Base-by-base conservation (phyloP, 2,329 filamentous ascomycete species). In the Niveomyces coronatus region DNA sequence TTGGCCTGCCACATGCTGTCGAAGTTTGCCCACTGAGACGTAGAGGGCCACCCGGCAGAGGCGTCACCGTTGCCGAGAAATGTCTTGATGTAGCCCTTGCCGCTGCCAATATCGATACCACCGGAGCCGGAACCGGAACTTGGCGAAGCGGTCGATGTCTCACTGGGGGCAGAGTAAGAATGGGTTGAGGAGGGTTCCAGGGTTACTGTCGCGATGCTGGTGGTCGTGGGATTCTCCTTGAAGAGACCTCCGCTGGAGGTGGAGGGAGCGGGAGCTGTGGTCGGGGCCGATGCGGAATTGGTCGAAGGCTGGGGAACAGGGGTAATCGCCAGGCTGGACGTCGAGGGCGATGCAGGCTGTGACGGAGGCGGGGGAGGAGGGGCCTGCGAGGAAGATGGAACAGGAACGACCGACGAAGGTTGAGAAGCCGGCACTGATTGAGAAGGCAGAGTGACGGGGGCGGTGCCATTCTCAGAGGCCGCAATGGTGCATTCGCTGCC, bases 31-130 rank as follows among this genome's bases (percentile, higher is more conserved):
- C 56, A 60, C 22, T 46, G 31, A 33, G 40, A 28, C 19, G 44
- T 32, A 3, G 42, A 27, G 5, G 56, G 56, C 56, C 56, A 60
- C 22, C 53, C 54, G 9, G 47, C 49, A 3, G 42, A 43, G 27
- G 45, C 35, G 16, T 45, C 49, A 18, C 56, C 56, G 16, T 51
- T 48, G 10, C 53, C 55, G n/a, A 41, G 44, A 38, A 56, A 56
- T 35, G 29, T 20, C 30, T 41, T 41, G 22, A 50, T 45, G 17
- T 40, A 49, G 40, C 54, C 54, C 3, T 32, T 28, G 41, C 57
- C 55, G 13, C 17, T 15, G 22, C 50, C 47, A 24, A 36, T 37
- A 27, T 47, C 44, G 23, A 37, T 18, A 16, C 44, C 43, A 9
- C 38, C 37, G 28, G 37, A 40, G 35, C 43, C 37, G 23, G 40